These are phyloP conservation scores for Durio zibethinus DNA, from an alignment of 345 rosid species.

Conservation along the genomic window DNA sequence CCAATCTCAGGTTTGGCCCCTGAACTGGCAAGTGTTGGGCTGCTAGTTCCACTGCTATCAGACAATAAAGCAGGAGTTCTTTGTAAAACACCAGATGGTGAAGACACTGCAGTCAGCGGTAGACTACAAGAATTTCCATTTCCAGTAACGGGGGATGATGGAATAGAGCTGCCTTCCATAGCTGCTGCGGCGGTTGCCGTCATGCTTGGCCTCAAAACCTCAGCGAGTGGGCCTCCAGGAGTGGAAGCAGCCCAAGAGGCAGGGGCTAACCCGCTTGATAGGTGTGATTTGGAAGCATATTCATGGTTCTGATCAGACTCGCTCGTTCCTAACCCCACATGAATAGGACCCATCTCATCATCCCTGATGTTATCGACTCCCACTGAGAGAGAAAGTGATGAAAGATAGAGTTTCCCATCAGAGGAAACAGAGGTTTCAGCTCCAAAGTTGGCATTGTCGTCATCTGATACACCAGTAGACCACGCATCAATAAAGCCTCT, in stretches of 20 bases:
- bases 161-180: conserved; percentile 7
- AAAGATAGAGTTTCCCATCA: conserved; percentile 34
- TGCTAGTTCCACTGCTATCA: conserved; percentile 57
- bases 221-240: conserved; percentile 78
- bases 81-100: conserved; percentile 59
- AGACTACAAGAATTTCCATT: conserved; percentile 31
- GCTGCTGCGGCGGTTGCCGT: conserved; percentile 7
- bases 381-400: conserved; percentile 51
- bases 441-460: conserved; percentile 21
- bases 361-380: conserved; percentile 36
- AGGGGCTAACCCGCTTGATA: conserved; percentile 42
- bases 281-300: conserved; percentile 23
- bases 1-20: conserved; percentile 34
- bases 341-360: conserved; percentile 39
- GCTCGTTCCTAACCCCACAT: conserved; percentile 34
- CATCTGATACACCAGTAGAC: conserved; percentile 40
- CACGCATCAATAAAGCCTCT: conserved; percentile 57
- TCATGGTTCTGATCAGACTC: conserved; percentile 29
- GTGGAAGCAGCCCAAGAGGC: conserved; percentile 35
- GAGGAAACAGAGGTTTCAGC: conserved; percentile 35
- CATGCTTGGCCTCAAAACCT: conserved; percentile 47
- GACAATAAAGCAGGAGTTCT: conserved; percentile 50
- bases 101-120: conserved; percentile 34
- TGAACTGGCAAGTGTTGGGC: conserved; percentile 36
- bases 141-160: conserved; percentile 22